A percentile compares a stretch with the other conserved stretches of the same genome.
phyloP scores from a whole-genome alignment of 768 basidiomycete species.

The Arthromyces matolae region DNA sequence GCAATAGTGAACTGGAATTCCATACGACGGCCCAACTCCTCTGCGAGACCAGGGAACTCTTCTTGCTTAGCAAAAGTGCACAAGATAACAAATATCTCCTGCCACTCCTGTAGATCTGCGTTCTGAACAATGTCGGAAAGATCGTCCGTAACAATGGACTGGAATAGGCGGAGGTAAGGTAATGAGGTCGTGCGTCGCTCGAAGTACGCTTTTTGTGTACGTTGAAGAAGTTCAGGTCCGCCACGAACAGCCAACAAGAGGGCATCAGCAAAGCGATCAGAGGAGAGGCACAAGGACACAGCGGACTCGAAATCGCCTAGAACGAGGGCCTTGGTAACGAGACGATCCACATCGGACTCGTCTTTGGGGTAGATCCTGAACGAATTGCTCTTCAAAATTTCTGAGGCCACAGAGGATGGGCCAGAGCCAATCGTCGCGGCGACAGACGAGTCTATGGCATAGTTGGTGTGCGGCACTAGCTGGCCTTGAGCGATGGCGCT shows the following conservation, averaged over 20 bases:
- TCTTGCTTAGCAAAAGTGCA: constrained; percentile 88
- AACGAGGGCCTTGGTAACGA: constrained; percentile 91
- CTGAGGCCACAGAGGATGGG: constrained; percentile 76
- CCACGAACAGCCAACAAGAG: constrained; percentile 91
- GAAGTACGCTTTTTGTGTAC: constrained; percentile 93
- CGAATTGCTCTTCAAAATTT: constrained; percentile 68
- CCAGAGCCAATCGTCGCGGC: constrained; percentile 94
- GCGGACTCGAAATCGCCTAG: constrained; percentile 94
- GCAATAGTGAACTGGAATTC: constrained; percentile 77
- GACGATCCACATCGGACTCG: constrained; percentile 81
- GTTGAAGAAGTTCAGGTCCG: constrained; percentile 79
- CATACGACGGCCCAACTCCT: constrained; percentile 87
- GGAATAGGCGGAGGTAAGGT: constrained; percentile 91
- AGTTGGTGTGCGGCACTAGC: constrained; percentile 74
- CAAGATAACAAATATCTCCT: constrained; percentile 92
- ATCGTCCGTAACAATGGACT: constrained; percentile 90
- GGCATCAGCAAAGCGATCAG: constrained; percentile 90
- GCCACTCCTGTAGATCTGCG: constrained; percentile 92
- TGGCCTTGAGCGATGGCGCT: constrained; percentile 53
- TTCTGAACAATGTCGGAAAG: constrained; percentile 94
- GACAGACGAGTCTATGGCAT: constrained; percentile 82
- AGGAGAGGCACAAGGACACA: constrained; percentile 85
- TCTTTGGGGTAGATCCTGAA: constrained; percentile 90
- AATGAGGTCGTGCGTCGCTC: constrained; percentile 69
- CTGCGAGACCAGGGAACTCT: constrained; percentile 84